phyloP scores from a whole-genome alignment of 371 early-diverging fungal genomes.

The Rhizopus delemar region DNA sequence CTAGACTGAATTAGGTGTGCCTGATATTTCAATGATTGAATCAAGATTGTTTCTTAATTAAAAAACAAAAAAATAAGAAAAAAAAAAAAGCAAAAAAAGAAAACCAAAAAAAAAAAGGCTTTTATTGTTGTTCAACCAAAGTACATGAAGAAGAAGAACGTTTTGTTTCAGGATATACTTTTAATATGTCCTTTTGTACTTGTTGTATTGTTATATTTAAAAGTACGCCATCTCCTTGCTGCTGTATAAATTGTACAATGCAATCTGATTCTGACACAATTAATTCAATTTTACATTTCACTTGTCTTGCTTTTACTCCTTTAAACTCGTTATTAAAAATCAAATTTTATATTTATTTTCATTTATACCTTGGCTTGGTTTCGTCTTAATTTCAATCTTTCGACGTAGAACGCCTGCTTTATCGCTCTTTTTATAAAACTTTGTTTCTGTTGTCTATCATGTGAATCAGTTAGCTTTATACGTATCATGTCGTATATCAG shows the following conservation, averaged over 20 bases:
- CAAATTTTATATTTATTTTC: background rate
- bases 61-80: conserved; percentile 10
- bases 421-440: conserved; percentile 44
- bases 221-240: conserved; percentile 36
- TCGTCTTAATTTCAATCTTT: conserved; percentile 43
- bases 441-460: conserved; percentile 24
- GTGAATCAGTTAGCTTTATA: background rate
- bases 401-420: conserved; percentile 35
- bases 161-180: conserved; percentile 15
- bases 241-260: conserved; percentile 46
- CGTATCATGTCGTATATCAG: background rate
- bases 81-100: background rate
- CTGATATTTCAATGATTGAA: conserved; percentile 52
- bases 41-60: conserved; percentile 30
- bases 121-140: conserved; percentile 16
- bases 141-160: conserved; percentile 22
- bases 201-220: conserved; percentile 23
- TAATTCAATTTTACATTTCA: conserved; percentile 50
- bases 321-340: background rate
- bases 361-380: conserved; percentile 17
- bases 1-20: conserved; percentile 59
- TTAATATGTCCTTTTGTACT: conserved; percentile 18
- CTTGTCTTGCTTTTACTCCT: conserved; percentile 32
- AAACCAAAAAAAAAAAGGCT: background rate
- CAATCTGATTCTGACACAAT: conserved; percentile 30